Evolutionary conservation across 2,329 filamentous ascomycete genomes (phyloP).

Genomic region (Alternaria gansuensis): DNA sequence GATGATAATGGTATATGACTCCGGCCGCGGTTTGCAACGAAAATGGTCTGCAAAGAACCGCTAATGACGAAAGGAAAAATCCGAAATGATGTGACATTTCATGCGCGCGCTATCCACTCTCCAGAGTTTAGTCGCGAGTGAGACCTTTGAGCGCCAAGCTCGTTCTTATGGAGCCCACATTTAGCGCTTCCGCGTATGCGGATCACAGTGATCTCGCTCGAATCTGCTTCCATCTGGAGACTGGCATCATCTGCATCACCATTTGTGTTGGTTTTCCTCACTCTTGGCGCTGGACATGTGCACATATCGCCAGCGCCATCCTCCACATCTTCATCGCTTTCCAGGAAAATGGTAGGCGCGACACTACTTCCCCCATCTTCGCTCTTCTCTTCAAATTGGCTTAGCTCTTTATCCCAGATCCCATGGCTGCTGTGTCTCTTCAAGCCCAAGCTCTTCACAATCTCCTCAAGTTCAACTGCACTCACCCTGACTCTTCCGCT

Average conservation of each 20-base stretch:
- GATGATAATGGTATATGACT: slow-evolving; percentile 9
- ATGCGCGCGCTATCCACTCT: background rate
- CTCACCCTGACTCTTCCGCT: background rate
- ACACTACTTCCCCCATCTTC: slow-evolving; percentile 3
- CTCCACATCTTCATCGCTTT: background rate
- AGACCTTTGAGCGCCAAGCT: background rate
- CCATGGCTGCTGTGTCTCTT: background rate
- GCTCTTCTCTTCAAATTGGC: background rate
- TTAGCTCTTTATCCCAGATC: background rate
- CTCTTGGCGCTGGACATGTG: background rate
- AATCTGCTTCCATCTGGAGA: slow-evolving; percentile 7
- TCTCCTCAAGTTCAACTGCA: slow-evolving; percentile 6
- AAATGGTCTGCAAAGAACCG: background rate
- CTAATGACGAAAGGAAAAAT: background rate
- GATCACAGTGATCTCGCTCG: slow-evolving; percentile 8
- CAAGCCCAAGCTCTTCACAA: slow-evolving; percentile 1
- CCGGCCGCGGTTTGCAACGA: background rate
- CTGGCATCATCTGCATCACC: background rate
- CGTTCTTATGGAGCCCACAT: background rate
- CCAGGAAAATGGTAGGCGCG: slow-evolving; percentile 2
- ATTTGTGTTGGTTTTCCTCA: background rate
- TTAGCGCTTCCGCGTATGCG: background rate
- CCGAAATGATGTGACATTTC: background rate
- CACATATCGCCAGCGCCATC: background rate
- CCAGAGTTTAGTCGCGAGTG: background rate